Evolutionary conservation across 2,329 filamentous ascomycete species (phyloP), one percentile per base, ranked within the genome.

Genomic region (Rachicladosporium sp.): DNA sequence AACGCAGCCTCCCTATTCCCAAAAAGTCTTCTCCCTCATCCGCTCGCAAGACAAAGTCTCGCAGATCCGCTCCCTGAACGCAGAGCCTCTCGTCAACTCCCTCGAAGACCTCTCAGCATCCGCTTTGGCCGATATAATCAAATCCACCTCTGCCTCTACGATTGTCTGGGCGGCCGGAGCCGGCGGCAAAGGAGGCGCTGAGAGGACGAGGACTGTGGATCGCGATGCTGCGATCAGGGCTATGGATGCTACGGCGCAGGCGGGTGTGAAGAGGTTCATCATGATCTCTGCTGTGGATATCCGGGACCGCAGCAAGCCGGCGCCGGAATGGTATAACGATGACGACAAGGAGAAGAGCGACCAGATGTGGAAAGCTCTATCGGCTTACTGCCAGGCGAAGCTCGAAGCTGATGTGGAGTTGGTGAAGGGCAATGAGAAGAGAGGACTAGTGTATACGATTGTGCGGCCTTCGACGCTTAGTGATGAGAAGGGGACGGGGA

Each of bases 141-240:
- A 51, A 23, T 44, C 52, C 15, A 49, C 47, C 11, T 46, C 53
- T 10, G 60, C 64, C 61, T 49, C 40, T 36, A 49, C 50, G 31
- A 44, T 59, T 10, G 45, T 57, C 45, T 59, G 55, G 55, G 42
- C 55, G 46, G 45, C 58, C 40, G 42, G 54, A 45, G 45, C 56
- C 43, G 40, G 62, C 41, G 43, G 48, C 45, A 27, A 27, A 8
- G 49, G 56, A 35, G 71, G 66, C 1, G 56, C 73, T 0, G 68
- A 73, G 10, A 55, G 74, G 50, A 80, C 75, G 1, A 68, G 67
- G 49, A 66, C 67, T 35, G 68, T 81, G 38, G 77, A 81, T 56
- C 66, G 71, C 31, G 76, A 82, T 50, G 78, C 78, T 2, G 78
- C 76, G 7, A 69, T 70, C 33, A 66, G 74, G 54, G 76, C 78